Conservation (phyloP, 148 eudicot species). For the Chenopodium formosanum region DNA sequence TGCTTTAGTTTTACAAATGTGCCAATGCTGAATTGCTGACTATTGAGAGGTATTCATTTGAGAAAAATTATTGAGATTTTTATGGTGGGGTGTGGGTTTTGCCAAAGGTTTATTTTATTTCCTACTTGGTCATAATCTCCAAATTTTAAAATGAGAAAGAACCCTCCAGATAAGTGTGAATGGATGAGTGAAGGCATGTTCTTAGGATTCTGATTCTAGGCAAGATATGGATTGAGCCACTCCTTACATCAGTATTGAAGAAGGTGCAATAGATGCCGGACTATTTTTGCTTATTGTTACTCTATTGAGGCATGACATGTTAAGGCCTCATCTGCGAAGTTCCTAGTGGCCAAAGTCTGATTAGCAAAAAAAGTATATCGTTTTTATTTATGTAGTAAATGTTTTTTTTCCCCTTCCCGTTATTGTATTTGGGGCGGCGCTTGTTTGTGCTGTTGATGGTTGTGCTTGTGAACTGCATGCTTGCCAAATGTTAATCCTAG, state of each 20-base stretch:
- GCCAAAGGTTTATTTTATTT: neutral
- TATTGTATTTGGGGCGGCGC: no score
- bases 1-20: neutral
- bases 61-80: neutral
- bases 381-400: no score
- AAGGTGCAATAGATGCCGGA: neutral
- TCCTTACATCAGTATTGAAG: neutral
- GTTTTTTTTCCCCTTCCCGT: no score
- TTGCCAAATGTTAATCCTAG: constrained; percentile 14
- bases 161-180: neutral
- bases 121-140: neutral
- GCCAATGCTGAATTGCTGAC: neutral
- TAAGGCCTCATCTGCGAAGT: neutral
- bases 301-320: neutral
- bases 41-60: no score
- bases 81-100: neutral
- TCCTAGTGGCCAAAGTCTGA: neutral
- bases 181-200: neutral
- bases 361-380: neutral
- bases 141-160: neutral
- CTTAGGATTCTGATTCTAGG: neutral
- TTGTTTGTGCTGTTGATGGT: neutral
- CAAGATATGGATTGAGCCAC: neutral
- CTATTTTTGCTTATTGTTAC: no score
- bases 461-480: neutral